phyloP scores from a whole-genome alignment of 805 yeast genomes.

The Grigorovia jiainica region DNA sequence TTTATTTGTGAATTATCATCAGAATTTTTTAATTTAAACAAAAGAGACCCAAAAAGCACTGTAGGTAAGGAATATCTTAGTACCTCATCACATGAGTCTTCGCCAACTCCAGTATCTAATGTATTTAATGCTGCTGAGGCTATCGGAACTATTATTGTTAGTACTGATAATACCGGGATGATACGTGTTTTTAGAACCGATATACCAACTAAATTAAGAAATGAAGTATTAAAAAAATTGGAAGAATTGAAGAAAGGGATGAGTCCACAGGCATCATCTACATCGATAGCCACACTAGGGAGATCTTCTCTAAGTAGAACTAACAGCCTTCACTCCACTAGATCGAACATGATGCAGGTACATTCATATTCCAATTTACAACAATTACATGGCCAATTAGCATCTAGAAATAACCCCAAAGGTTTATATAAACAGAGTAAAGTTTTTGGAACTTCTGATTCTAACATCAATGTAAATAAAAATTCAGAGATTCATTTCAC shows the following conservation, averaged over 20 bases:
- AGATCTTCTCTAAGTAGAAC: constrained; percentile 1
- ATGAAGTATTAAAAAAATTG: constrained; percentile 21
- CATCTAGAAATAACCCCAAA: not conserved
- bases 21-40: constrained; percentile 15
- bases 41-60: not conserved
- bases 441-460: not conserved
- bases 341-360: constrained; percentile 1
- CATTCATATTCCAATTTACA: constrained; percentile 3
- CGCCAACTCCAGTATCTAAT: not conserved
- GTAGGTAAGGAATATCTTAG: not conserved
- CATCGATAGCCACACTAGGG: not conserved
- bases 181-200: constrained; percentile 78
- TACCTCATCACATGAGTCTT: not conserved
- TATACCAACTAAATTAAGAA: constrained; percentile 43
- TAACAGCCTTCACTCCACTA: not conserved
- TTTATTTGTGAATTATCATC: constrained; percentile 55
- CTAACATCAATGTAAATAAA: not conserved
- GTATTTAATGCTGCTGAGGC: constrained; percentile 21
- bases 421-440: not conserved
- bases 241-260: constrained; percentile 6
- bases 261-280: not conserved
- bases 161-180: constrained; percentile 65
- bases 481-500: not conserved
- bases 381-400: not conserved
- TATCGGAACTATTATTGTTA: constrained; percentile 49